phyloP scores from a whole-genome alignment of 805 yeast species.

The Wickerhamomyces canadensis region DNA sequence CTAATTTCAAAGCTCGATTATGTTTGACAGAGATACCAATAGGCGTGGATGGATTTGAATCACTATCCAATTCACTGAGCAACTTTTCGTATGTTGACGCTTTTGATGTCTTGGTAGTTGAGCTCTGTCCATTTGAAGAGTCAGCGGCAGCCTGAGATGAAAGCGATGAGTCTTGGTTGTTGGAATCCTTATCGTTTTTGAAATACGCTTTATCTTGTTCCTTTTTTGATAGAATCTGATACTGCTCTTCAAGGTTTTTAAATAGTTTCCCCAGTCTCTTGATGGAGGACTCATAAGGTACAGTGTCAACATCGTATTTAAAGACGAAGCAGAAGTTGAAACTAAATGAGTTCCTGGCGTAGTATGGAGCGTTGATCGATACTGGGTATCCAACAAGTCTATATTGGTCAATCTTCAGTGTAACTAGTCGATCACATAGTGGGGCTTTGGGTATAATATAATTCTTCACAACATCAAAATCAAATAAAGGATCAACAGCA shows the following conservation, averaged over 20 bases:
- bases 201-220: constrained; percentile 37
- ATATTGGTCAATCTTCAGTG: constrained; percentile 64
- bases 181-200: constrained; percentile 8
- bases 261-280: constrained; percentile 84
- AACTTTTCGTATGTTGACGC: constrained; percentile 22
- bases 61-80: constrained; percentile 21
- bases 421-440: constrained; percentile 74
- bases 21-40: constrained; percentile 19
- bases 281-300: constrained; percentile 83
- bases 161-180: background rate
- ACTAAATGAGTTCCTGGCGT: constrained; percentile 86
- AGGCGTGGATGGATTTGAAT: constrained; percentile 21
- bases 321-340: constrained; percentile 93
- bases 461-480: constrained; percentile 82
- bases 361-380: constrained; percentile 63
- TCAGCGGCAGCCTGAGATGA: constrained; percentile 3
- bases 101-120: too few relatives aligned
- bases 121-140: too few relatives aligned
- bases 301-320: constrained; percentile 71
- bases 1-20: constrained; percentile 21
- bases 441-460: constrained; percentile 93
- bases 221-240: constrained; percentile 59
- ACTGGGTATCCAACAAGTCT: constrained; percentile 87
- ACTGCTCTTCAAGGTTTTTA: constrained; percentile 85
- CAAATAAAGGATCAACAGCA: constrained; percentile 42